Evolutionary conservation across 371 early-diverging fungal genomes (phyloP).

Genomic region (Phascolomyces articulosus): DNA sequence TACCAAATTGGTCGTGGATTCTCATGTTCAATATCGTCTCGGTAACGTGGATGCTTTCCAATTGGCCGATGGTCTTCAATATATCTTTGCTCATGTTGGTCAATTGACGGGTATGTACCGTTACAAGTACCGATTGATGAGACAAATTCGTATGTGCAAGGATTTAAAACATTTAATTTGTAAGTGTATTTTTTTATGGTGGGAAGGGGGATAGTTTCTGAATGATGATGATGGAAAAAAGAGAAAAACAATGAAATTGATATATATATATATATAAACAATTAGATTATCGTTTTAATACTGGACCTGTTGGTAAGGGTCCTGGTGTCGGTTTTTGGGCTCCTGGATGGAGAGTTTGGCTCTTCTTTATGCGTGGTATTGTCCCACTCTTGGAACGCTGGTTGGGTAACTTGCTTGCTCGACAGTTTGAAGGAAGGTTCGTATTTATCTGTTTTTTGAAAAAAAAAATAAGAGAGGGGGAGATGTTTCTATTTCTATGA

Average conservation of each 20-base stretch:
- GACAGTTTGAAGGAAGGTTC: constrained; percentile 92
- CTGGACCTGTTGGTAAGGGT: constrained; percentile 96
- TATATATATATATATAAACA: too few species aligned
- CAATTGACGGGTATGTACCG: constrained; percentile 99
- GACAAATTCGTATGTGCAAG: constrained; percentile 97
- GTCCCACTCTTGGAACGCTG: constrained; percentile 97
- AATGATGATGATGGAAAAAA: too few species aligned
- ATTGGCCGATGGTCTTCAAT: constrained; percentile 96
- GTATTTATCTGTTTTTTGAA: constrained; percentile 9
- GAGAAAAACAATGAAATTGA: too few species aligned
- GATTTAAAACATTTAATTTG: constrained; percentile 95
- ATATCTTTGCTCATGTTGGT: constrained; percentile 99
- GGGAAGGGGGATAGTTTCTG: too few species aligned
- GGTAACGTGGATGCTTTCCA: constrained; percentile 98
- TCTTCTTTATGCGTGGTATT: constrained; percentile 98
- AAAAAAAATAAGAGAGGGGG: too few species aligned
- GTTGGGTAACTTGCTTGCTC: constrained; percentile 96
- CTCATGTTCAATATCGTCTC: constrained; percentile 96
- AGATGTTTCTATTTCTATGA: too few species aligned
- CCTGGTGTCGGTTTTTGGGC: constrained; percentile 99
- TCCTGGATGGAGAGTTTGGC: constrained; percentile 99
- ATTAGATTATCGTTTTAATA: constrained; percentile 90
- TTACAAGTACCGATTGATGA: constrained; percentile 99
- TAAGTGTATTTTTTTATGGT: constrained; percentile 13
- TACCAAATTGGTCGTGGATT: constrained; percentile 97